phyloP scores from a whole-genome alignment of 108 stramenopile genomes.

The Pseudonitzschia pungens region DNA sequence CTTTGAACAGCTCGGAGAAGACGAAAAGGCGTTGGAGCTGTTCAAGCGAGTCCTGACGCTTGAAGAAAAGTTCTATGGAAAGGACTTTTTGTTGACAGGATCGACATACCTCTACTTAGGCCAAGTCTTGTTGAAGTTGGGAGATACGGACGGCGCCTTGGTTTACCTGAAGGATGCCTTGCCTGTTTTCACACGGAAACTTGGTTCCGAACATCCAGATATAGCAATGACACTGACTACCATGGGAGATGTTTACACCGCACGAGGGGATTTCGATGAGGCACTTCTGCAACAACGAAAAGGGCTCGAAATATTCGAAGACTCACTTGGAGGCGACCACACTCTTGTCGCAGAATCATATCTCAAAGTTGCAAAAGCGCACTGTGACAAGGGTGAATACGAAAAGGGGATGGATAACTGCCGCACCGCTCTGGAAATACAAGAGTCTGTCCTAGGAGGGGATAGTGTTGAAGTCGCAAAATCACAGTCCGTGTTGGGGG shows the following conservation, averaged over 20 bases:
- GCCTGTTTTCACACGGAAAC: conserved; percentile 17
- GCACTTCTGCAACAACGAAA: conserved; percentile 31
- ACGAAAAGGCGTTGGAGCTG: conserved; percentile 24
- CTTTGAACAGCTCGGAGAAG: conserved; percentile 34
- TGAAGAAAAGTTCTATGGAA: conserved; percentile 32
- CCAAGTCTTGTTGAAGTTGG: conserved; percentile 21
- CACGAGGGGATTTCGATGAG: conserved; percentile 35
- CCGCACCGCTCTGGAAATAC: conserved; percentile 34
- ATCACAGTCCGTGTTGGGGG: conserved; percentile 22
- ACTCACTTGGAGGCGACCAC: conserved; percentile 34
- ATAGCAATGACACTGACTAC: conserved; percentile 26
- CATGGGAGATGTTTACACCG: conserved; percentile 23
- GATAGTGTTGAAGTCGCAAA: conserved; percentile 19
- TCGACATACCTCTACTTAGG: conserved; percentile 34
- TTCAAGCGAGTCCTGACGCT: conserved; percentile 38
- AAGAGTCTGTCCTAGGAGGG: conserved; percentile 35
- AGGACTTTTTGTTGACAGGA: conserved; percentile 26
- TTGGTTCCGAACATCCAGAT: conserved; percentile 30
- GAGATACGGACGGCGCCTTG: conserved; percentile 34
- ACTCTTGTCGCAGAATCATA: conserved; percentile 33
- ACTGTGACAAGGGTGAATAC: conserved; percentile 32
- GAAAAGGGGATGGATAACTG: conserved; percentile 30
- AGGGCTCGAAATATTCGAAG: conserved; percentile 29
- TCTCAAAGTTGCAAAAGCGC: conserved; percentile 22
- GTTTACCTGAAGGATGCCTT: conserved; percentile 25